Evolutionary conservation across 805 yeast genomes (phyloP).

Genomic region (Candida arabinofermentans): DNA sequence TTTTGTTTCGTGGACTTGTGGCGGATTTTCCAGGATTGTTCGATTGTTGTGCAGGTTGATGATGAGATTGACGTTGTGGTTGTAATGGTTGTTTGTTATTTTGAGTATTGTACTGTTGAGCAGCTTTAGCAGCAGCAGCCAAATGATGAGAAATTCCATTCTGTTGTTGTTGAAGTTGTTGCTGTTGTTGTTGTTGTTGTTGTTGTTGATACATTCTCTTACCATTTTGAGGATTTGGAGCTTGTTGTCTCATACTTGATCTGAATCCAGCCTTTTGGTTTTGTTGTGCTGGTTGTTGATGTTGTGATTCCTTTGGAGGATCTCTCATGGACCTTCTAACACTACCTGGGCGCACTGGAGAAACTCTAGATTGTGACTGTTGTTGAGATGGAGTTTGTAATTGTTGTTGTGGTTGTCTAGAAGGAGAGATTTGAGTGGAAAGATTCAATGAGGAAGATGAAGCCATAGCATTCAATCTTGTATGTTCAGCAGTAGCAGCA

Average conservation of each 20-base stretch:
- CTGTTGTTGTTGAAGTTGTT: conserved; percentile 26
- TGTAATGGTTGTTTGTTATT: conserved; percentile 5
- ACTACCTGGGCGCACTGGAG: neutral
- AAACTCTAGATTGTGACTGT: neutral
- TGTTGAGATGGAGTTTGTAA: conserved; percentile 11
- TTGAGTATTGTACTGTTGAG: conserved; percentile 19
- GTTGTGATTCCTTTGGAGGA: neutral
- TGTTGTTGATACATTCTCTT: neutral
- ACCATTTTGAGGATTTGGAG: neutral
- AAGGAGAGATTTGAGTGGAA: conserved; percentile 7
- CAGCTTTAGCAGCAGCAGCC: conserved; percentile 33
- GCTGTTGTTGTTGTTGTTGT: conserved; percentile 2
- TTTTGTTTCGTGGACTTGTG: conserved; percentile 6
- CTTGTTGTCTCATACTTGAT: conserved; percentile 1
- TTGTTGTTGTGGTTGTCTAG: conserved; percentile 8
- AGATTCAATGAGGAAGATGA: conserved; percentile 35
- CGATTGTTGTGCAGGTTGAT: conserved; percentile 5
- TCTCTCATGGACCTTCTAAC: conserved; percentile 24
- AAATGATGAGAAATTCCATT: conserved; percentile 14
- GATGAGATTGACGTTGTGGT: conserved; percentile 3
- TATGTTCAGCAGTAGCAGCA: conserved; percentile 74
- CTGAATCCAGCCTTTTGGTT: conserved; percentile 1
- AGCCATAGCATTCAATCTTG: conserved; percentile 64
- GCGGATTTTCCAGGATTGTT: conserved; percentile 2
- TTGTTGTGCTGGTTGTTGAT: conserved; percentile 9